phyloP scores from a whole-genome alignment of 1,284 basidiomycete genomes.

The Stereum hirsutum region DNA sequence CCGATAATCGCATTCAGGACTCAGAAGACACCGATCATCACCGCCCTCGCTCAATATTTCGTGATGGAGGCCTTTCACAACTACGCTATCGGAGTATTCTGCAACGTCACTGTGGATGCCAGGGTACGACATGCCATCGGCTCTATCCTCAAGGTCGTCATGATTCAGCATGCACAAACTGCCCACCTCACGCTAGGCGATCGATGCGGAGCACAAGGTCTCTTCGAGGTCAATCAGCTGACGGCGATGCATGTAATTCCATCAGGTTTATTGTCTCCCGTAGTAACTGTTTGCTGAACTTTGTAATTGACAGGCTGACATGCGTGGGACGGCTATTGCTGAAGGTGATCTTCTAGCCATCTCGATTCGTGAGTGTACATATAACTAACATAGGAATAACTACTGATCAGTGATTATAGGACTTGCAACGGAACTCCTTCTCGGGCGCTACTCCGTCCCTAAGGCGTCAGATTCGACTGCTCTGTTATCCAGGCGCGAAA shows the following conservation, averaged over 20 bases:
- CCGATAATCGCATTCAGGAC: slow-evolving; percentile 39
- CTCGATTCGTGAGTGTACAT: slow-evolving; percentile 28
- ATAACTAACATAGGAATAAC: neutral
- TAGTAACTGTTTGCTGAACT: too few relatives aligned
- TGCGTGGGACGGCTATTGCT: slow-evolving; percentile 31
- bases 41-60: slow-evolving; percentile 28
- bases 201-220: slow-evolving; percentile 39
- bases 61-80: slow-evolving; percentile 28
- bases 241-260: slow-evolving; percentile 27
- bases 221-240: slow-evolving; percentile 34
- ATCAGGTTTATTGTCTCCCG: too few relatives aligned
- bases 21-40: slow-evolving; percentile 35
- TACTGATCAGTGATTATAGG: slow-evolving; percentile 15
- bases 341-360: slow-evolving; percentile 33
- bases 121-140: slow-evolving; percentile 30
- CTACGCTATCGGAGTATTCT: slow-evolving; percentile 21
- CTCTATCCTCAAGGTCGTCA: slow-evolving; percentile 28
- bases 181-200: slow-evolving; percentile 26
- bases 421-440: slow-evolving; percentile 25
- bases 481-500: slow-evolving; percentile 28
- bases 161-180: slow-evolving; percentile 23
- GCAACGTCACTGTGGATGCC: slow-evolving; percentile 17
- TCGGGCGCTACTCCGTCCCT: slow-evolving; percentile 22
- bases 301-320: slow-evolving; percentile 27
- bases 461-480: slow-evolving; percentile 15